Evolutionary conservation across 2,329 filamentous ascomycete genomes (phyloP).

Genomic region (Fusarium illudens): DNA sequence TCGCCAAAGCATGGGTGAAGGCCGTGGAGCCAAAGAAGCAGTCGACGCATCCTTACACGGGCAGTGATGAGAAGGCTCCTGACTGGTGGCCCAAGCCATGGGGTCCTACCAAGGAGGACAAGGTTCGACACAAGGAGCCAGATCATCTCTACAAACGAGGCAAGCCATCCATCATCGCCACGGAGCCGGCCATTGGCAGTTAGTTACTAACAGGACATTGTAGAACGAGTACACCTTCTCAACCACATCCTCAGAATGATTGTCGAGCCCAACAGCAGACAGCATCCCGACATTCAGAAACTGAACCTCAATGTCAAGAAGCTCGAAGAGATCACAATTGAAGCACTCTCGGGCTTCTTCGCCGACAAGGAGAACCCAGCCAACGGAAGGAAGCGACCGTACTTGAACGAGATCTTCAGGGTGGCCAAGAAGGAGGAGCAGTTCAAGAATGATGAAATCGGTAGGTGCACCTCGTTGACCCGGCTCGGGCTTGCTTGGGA

Average conservation of each 20-base stretch:
- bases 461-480: conserved; percentile 50
- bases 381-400: conserved; percentile 64
- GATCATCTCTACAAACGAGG: conserved; percentile 76
- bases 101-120: conserved; percentile 59
- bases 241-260: conserved; percentile 69
- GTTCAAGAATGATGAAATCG: conserved; percentile 64
- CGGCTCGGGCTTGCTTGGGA: background rate
- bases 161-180: conserved; percentile 45
- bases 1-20: conserved; percentile 80
- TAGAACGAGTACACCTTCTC: conserved; percentile 67
- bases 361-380: conserved; percentile 59
- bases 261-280: conserved; percentile 57
- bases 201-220: conserved; percentile 7
- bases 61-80: conserved; percentile 68
- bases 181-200: background rate
- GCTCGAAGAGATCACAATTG: conserved; percentile 66
- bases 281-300: conserved; percentile 62
- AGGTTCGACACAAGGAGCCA: conserved; percentile 74
- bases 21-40: conserved; percentile 80
- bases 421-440: conserved; percentile 66
- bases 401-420: conserved; percentile 68
- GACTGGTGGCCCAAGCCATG: conserved; percentile 73
- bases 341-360: conserved; percentile 67
- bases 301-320: conserved; percentile 62
- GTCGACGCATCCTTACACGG: conserved; percentile 75